Conservation (phyloP, 352 stramenopile genomes). For the Phytophthora sojae region DNA sequence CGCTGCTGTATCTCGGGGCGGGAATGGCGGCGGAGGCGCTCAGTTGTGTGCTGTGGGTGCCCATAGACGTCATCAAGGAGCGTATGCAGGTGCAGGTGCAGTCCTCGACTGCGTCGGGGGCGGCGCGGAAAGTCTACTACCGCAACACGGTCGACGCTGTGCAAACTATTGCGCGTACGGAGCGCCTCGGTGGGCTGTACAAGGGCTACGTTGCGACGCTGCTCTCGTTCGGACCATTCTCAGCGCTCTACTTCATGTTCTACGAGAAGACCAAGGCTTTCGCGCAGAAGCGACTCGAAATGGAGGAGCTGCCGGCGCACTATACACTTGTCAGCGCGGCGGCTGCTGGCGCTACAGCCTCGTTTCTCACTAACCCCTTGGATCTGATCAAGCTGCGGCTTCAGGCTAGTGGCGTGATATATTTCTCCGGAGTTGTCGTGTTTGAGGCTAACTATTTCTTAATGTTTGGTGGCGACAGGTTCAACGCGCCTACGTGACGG, state of each 20-base stretch:
- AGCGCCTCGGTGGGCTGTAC: conserved; percentile 95
- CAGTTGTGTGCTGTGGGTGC: conserved; percentile 98
- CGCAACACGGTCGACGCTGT: conserved; percentile 92
- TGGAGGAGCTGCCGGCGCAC: conserved; percentile 58
- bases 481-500: conserved; percentile 54
- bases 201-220: conserved; percentile 96
- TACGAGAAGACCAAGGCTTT: conserved; percentile 93
- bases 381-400: conserved; percentile 97
- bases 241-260: conserved; percentile 97
- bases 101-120: neutral
- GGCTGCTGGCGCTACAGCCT: conserved; percentile 90
- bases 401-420: conserved; percentile 71
- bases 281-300: conserved; percentile 47
- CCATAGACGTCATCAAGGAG: conserved; percentile 99
- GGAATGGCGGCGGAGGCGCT: conserved; percentile 80
- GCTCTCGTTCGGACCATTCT: conserved; percentile 97
- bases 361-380: conserved; percentile 97
- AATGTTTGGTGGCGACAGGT: conserved; percentile 34
- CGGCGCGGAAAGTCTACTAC: conserved; percentile 78
- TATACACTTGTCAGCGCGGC: conserved; percentile 80
- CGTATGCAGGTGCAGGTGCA: conserved; percentile 95
- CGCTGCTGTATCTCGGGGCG: conserved; percentile 73
- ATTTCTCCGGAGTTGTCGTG: neutral
- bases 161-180: conserved; percentile 89
- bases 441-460: conserved; percentile 6